Conservation (phyloP, 352 stramenopile genomes). For the Phytophthora colocasiae region DNA sequence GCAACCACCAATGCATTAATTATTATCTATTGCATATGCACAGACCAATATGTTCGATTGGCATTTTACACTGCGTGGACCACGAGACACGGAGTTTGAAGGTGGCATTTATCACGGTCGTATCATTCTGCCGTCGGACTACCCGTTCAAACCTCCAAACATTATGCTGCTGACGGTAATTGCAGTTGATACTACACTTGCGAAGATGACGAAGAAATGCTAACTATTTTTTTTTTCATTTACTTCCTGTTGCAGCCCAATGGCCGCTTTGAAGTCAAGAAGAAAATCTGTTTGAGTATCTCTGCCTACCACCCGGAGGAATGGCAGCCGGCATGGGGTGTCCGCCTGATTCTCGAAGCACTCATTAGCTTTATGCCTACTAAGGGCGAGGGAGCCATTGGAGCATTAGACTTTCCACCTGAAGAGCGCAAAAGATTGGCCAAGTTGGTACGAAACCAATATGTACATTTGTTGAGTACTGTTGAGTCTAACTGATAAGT, state of each 20-base stretch:
- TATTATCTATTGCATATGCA: neutral
- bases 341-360: constrained; percentile 97
- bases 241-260: constrained; percentile 72
- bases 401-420: constrained; percentile 76
- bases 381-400: constrained; percentile 86
- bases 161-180: constrained; percentile 96
- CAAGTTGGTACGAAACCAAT: constrained; percentile 49
- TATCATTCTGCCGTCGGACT: constrained; percentile 95
- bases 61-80: constrained; percentile 99
- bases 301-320: constrained; percentile 98
- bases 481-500: neutral
- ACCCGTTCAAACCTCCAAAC: constrained; percentile 97
- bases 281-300: constrained; percentile 99
- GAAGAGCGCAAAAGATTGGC: constrained; percentile 71
- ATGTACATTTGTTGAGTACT: too few relatives aligned
- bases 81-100: constrained; percentile 96
- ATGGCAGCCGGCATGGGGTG: constrained; percentile 96
- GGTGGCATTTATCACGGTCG: constrained; percentile 98
- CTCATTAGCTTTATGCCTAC: constrained; percentile 98
- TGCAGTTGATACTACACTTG: too few relatives aligned
- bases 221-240: constrained; percentile 1
- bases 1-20: neutral
- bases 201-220: neutral
- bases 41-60: constrained; percentile 93
- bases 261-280: constrained; percentile 97